phyloP scores from a whole-genome alignment of 768 basidiomycete species.

The Agaricus sinodeliciosus region DNA sequence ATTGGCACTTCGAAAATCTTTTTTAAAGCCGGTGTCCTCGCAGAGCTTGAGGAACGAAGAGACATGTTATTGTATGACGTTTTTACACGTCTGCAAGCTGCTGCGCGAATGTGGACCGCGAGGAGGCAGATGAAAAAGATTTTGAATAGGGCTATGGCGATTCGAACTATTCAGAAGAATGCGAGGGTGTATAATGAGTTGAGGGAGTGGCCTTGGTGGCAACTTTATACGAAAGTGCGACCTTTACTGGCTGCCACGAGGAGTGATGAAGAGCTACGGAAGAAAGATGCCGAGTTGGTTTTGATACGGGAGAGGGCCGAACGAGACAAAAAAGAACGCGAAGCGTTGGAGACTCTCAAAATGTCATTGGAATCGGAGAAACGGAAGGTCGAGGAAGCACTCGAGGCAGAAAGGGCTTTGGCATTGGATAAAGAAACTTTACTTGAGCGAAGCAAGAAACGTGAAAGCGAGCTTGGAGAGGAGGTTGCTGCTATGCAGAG shows the following conservation, averaged over 20 bases:
- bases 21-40: constrained; percentile 97
- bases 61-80: constrained; percentile 85
- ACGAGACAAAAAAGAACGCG: constrained; percentile 76
- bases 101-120: constrained; percentile 79
- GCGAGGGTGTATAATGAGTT: constrained; percentile 87
- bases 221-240: constrained; percentile 92
- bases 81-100: constrained; percentile 84
- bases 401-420: constrained; percentile 77
- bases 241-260: constrained; percentile 90
- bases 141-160: constrained; percentile 84
- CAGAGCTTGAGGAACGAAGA: constrained; percentile 89
- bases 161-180: constrained; percentile 90
- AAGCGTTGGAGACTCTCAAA: constrained; percentile 72
- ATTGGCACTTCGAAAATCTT: constrained; percentile 98
- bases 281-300: constrained; percentile 79
- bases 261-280: constrained; percentile 84
- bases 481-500: constrained; percentile 73
- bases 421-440: constrained; percentile 78
- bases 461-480: constrained; percentile 82
- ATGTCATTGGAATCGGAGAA: constrained; percentile 83
- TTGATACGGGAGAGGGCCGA: constrained; percentile 82
- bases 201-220: constrained; percentile 99
- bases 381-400: constrained; percentile 68
- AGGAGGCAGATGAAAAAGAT: constrained; percentile 92
- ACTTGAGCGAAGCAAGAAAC: constrained; percentile 76